Evolutionary conservation across 805 yeast genomes (phyloP).

Genomic region (Nakazawaea anatomiae): DNA sequence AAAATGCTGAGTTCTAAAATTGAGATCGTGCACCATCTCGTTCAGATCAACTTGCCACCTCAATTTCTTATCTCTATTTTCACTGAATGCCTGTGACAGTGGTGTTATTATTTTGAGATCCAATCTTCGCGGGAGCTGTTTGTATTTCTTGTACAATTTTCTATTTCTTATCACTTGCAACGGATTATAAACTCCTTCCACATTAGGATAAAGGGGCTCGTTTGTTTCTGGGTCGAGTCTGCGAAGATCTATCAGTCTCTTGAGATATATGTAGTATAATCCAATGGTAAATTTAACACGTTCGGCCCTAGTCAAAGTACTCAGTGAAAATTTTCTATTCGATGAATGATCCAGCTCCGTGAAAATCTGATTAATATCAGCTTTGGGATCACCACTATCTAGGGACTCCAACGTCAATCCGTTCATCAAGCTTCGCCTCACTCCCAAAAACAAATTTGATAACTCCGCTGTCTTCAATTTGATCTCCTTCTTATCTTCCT

Average conservation of each 20-base stretch:
- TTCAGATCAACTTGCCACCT: constrained; percentile 62
- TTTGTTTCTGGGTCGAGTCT: constrained; percentile 19
- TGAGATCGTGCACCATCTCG: constrained; percentile 50
- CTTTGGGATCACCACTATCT: neutral
- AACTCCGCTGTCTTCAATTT: constrained; percentile 31
- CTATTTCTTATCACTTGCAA: constrained; percentile 77
- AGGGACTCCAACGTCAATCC: constrained; percentile 19
- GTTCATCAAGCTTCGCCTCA: constrained; percentile 34
- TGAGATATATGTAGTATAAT: constrained; percentile 43
- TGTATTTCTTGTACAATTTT: constrained; percentile 44
- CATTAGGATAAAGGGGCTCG: constrained; percentile 32
- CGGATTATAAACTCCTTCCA: constrained; percentile 75
- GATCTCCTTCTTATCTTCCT: constrained; percentile 13
- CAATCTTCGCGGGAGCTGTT: constrained; percentile 39
- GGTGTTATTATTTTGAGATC: constrained; percentile 46
- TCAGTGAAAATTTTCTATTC: constrained; percentile 22
- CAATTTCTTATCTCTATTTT: constrained; percentile 26
- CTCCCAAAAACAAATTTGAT: constrained; percentile 33
- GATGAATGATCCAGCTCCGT: neutral
- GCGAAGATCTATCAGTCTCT: constrained; percentile 28
- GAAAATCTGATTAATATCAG: constrained; percentile 8
- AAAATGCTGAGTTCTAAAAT: constrained; percentile 57
- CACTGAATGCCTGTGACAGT: constrained; percentile 61
- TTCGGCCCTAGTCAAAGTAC: constrained; percentile 41
- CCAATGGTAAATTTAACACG: constrained; percentile 42